Evolutionary conservation across 163 green algal species (phyloP), one percentile per base, ranked within the genome.

Genomic region (Trebouxia gelatinosa): DNA sequence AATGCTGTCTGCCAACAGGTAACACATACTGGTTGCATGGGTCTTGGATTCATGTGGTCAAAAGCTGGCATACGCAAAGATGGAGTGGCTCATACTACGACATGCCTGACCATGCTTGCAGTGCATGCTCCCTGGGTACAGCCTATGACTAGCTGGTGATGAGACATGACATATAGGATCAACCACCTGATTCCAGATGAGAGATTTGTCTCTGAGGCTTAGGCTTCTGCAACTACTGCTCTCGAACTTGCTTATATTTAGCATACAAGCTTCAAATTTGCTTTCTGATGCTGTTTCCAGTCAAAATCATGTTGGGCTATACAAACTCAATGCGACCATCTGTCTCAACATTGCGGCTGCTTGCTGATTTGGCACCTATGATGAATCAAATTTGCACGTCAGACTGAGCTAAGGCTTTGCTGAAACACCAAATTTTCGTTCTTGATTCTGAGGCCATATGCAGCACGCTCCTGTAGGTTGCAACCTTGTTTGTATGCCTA

Each of bases 321-420:
- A n/a, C n/a, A n/a, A n/a, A n/a, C n/a, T n/a, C n/a, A n/a, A n/a
- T n/a, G n/a, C n/a, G n/a, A n/a, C n/a, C n/a, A n/a, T n/a, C n/a
- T n/a, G n/a, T n/a, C n/a, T n/a, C n/a, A n/a, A n/a, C n/a, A n/a
- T n/a, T n/a, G n/a, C n/a, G n/a, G n/a, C n/a, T n/a, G n/a, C n/a
- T n/a, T n/a, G n/a, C n/a, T n/a, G n/a, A n/a, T n/a, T n/a, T n/a
- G n/a, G n/a, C n/a, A 35, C 77, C 37, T 84, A 90, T 81, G 87
- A 93, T n/a, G 80, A 83, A 84, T 79, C 40, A 23, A 79, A 32
- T 81, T 95, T 95, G 91, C 90, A 95, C 91, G 91, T 94, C 91
- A 95, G 90, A 85, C 91, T 89, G 85, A 94, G 40, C 40, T 72
- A 7, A 23, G 21, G 43, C 48, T 81, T 43, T 81, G 48, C 61